Evolutionary conservation across 2,329 filamentous ascomycete species (phyloP).

Genomic region (Pyrenophora teres): DNA sequence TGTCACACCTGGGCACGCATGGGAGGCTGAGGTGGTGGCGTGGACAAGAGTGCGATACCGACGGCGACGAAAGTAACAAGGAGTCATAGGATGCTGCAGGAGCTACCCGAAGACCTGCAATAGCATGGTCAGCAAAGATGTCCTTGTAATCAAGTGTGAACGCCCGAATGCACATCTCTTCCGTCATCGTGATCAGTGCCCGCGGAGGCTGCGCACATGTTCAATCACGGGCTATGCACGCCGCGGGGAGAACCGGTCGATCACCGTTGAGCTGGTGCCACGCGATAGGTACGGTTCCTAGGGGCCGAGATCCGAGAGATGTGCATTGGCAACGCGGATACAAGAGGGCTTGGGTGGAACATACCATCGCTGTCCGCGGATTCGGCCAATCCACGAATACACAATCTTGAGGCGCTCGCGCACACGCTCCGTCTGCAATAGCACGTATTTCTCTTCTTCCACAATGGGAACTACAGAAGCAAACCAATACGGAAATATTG

Average conservation of each 20-base stretch:
- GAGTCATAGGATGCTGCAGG: conserved; percentile 46
- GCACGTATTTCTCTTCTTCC: conserved; percentile 77
- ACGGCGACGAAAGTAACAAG: conserved; percentile 29
- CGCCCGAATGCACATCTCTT: conserved; percentile 1
- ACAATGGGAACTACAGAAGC: conserved; percentile 78
- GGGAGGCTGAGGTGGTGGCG: conserved; percentile 6
- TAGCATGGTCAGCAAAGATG: conserved; percentile 12
- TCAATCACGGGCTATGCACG: background rate
- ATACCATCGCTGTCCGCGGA: conserved; percentile 74
- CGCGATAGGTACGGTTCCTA: conserved; percentile 3
- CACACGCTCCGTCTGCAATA: conserved; percentile 75
- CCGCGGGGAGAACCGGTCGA: conserved; percentile 11
- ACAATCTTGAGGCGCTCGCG: conserved; percentile 82
- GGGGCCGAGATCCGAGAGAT: conserved; percentile 7
- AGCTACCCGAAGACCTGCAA: conserved; percentile 37
- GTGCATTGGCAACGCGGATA: background rate
- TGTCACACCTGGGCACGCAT: background rate
- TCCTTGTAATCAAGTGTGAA: background rate
- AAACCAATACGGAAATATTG: conserved; percentile 87
- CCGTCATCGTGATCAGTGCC: conserved; percentile 11
- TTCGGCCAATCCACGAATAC: conserved; percentile 74
- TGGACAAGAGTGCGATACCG: conserved; percentile 21
- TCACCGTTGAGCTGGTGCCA: conserved; percentile 14
- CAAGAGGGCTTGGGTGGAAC: conserved; percentile 35
- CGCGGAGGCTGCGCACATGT: conserved; percentile 5